These are phyloP conservation scores for Durio zibethinus DNA, from an alignment of 345 rosid species.

Conservation along the genomic window DNA sequence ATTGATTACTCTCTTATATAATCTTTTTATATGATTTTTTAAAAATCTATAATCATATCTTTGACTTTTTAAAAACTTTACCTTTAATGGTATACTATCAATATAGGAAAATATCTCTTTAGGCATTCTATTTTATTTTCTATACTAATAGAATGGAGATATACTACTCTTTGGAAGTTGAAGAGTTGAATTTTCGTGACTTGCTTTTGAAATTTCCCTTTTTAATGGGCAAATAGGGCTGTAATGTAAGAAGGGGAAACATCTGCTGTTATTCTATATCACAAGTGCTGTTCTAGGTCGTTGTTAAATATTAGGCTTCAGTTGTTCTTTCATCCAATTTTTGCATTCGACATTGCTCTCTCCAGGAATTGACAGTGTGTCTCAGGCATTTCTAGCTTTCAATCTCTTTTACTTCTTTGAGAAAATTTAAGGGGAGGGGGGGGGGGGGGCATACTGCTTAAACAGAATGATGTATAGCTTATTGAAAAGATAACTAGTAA, in stretches of 20 bases:
- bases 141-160: not conserved
- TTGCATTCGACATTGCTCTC: not conserved
- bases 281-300: not conserved
- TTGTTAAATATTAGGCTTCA: constrained; percentile 5
- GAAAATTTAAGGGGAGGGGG: too few relatives aligned
- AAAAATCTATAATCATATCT: too few relatives aligned
- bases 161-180: not conserved
- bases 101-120: not conserved
- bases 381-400: not conserved
- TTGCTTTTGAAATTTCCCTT: not conserved
- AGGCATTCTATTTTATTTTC: not conserved
- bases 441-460: not conserved
- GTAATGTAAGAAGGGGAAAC: not conserved
- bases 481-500: not conserved
- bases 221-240: not conserved
- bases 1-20: too few relatives aligned
- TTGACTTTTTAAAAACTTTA: too few relatives aligned
- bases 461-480: not conserved
- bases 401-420: not conserved
- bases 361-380: not conserved
- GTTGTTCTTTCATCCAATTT: not conserved
- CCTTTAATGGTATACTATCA: too few relatives aligned
- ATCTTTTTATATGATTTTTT: too few relatives aligned
- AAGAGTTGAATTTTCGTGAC: not conserved
- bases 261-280: not conserved